Percentiles rank a stretch among this genome's conserved stretches.
Evolutionary conservation across 129 eudicot genomes (phyloP).

Genomic region (Flaveria bidentis): DNA sequence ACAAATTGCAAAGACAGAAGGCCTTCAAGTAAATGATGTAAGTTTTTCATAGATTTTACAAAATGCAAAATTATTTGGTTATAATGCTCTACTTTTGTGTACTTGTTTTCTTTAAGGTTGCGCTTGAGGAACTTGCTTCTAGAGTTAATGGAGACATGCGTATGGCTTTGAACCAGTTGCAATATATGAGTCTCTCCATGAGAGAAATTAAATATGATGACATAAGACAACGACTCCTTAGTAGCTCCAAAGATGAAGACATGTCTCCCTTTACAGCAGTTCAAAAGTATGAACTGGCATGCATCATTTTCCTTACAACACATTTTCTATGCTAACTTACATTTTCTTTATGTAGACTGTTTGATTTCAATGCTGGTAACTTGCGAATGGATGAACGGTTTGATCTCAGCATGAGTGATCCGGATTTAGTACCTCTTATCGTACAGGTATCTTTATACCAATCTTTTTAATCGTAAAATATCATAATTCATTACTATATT

Average conservation of each 20-base stretch:
- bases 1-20: conserved; percentile 73
- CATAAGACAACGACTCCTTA: conserved; percentile 82
- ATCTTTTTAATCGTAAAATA: not conserved
- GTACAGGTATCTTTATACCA: conserved; percentile 58
- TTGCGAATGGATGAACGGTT: conserved; percentile 91
- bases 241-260: conserved; percentile 95
- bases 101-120: conserved; percentile 49
- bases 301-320: conserved; percentile 13
- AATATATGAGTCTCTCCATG: conserved; percentile 93
- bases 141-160: conserved; percentile 97
- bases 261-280: conserved; percentile 97
- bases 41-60: conserved; percentile 19
- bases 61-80: conserved; percentile 11
- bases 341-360: conserved; percentile 56
- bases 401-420: conserved; percentile 91
- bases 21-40: conserved; percentile 87
- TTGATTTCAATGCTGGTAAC: conserved; percentile 73
- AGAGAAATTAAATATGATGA: conserved; percentile 81
- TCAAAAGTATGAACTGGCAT: conserved; percentile 61
- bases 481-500: not conserved
- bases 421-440: conserved; percentile 91
- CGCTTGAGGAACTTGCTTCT: conserved; percentile 92
- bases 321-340: conserved; percentile 1
- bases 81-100: not conserved
- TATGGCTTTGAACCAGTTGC: conserved; percentile 96